Percentiles rank a stretch among this genome's conserved stretches.
Conservation (phyloP, 345 rosid species). For the Citrus sinensis region DVS_A1.0 CM039161.1:24342001-24342500, state of each 20-base stretch:
- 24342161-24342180: neutral
- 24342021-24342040: conserved; percentile 24
- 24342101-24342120: conserved; percentile 10
- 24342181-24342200: conserved; percentile 17
- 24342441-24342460: neutral
- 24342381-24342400: neutral
- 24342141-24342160: neutral
- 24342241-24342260: neutral
- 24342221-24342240: neutral
- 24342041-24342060: conserved; percentile 2
- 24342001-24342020: conserved; percentile 31
- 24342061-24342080: conserved; percentile 2
- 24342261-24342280: neutral
- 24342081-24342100: neutral
- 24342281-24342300: neutral
- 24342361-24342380: neutral
- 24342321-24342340: neutral
- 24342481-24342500: neutral
- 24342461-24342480: neutral
- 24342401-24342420: neutral
- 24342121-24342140: neutral
- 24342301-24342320: neutral
- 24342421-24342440: neutral
- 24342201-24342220: conserved; percentile 1
- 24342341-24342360: neutral